Evolutionary conservation across 176 grass and related monocot genomes (phyloP), one percentile per base, ranked within the genome.

Genomic region (Triticum monococcum): DNA sequence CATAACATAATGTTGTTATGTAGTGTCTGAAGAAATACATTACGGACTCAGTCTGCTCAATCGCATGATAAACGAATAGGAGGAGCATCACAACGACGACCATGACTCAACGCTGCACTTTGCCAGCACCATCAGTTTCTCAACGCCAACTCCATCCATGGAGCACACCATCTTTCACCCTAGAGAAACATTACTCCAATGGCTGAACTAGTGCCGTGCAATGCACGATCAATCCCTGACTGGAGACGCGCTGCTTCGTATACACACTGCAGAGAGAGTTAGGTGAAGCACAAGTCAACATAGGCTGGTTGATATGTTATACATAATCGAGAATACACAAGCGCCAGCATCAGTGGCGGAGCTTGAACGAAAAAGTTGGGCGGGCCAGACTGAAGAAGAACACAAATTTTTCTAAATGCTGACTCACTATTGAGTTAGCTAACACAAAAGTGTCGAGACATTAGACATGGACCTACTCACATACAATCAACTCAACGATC

Each of bases 251-350:
- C 24, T 52, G 45, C 73, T 76, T 45, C 73, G 12, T 35, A 78
- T 35, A 59, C 75, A 78, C 75, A 78, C 50, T 78, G 75, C 50
- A 60, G 8, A 36, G 30, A 78, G 23, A 48, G 72, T 75, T 36
- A 36, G 9, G 22, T 54, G 7, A 52, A 52, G 31, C 23, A 52
- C 25, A 31, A 31, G 73, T 76, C 73, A 75, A 30, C 14, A 75
- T 50, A 50, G 37, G 18, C 4, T 32, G 72, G 74, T 7, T 32
- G 48, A 33, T 33, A 10, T 54, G 7, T 41, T 41, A 41, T 38
- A 72, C 75, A 78, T 31, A 56, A 56, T 56, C 17, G 5, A 60
- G 20, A 78, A 35, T 6, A 23, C 28, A 54, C 37, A 46, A 26
- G 12, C 38, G 7, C n/a, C 4, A 45, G 17, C 10, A 79, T 2